A percentile compares a stretch with the other conserved stretches of the same genome.
Evolutionary conservation across 306 rosid genomes (phyloP).

Genomic region (Cucurbita ficifolia): DNA sequence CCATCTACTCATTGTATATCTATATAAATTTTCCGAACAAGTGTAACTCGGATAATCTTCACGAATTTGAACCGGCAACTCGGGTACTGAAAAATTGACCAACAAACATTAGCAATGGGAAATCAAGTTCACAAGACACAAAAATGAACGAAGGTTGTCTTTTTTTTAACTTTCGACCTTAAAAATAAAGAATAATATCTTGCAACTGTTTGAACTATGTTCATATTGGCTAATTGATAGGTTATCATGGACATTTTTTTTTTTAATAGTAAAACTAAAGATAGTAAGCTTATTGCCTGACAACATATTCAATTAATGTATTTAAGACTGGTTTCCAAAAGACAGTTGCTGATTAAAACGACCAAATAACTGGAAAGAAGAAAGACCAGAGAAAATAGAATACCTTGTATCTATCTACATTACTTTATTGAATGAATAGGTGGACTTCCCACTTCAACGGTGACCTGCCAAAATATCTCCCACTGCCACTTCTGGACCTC

Average conservation of each 20-base stretch:
- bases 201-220: no score
- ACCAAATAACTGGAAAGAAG: not conserved
- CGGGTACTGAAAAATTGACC: not conserved
- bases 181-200: no score
- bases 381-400: not conserved
- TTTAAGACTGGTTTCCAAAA: not conserved
- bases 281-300: no score
- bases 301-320: not conserved
- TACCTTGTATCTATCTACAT: conserved; percentile 14
- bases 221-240: not conserved
- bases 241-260: not conserved
- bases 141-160: no score
- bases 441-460: not conserved
- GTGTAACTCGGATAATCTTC: not conserved
- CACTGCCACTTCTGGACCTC: not conserved
- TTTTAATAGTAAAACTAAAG: not conserved
- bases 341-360: not conserved
- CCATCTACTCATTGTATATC: not conserved
- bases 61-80: not conserved
- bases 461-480: not conserved
- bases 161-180: no score
- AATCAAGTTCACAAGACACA: not conserved
- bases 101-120: not conserved
- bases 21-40: not conserved
- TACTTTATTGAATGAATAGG: not conserved